These are phyloP conservation scores for Chrysanthemum makinoi DNA, from an alignment of 129 eudicot genomes.

Conservation along the genomic window DNA sequence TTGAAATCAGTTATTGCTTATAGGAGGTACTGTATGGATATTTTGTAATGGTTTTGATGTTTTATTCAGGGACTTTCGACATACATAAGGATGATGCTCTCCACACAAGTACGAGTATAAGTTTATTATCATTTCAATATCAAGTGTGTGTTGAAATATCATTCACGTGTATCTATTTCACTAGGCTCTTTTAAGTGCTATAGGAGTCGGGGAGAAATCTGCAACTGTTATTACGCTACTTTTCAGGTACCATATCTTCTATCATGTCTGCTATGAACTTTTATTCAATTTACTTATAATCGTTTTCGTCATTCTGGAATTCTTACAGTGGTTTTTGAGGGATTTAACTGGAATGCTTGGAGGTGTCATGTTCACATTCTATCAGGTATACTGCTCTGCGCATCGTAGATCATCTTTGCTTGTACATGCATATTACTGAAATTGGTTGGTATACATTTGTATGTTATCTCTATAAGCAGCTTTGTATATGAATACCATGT, in stretches of 20 bases:
- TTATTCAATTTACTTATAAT: slow-evolving; percentile 7
- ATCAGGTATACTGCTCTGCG: slow-evolving; percentile 53
- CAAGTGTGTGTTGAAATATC: not conserved
- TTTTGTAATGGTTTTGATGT: slow-evolving; percentile 6
- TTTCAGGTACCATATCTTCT: slow-evolving; percentile 63
- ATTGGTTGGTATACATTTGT: slow-evolving; percentile 10
- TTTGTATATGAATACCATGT: not conserved
- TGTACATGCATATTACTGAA: not conserved
- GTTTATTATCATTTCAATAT: not conserved
- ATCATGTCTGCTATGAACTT: not conserved
- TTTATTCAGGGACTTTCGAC: slow-evolving; percentile 81
- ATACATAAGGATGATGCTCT: slow-evolving; percentile 88
- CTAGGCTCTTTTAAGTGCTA: slow-evolving; percentile 98
- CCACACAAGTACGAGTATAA: slow-evolving; percentile 69
- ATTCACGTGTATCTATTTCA: slow-evolving; percentile 6
- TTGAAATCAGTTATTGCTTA: not conserved
- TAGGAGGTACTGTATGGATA: slow-evolving; percentile 12
- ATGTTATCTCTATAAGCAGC: slow-evolving; percentile 7
- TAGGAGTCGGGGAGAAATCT: slow-evolving; percentile 98
- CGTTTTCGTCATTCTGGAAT: slow-evolving; percentile 6
- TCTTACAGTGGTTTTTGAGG: slow-evolving; percentile 87
- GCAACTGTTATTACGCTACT: slow-evolving; percentile 95
- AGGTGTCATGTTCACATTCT: slow-evolving; percentile 86
- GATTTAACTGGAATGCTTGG: slow-evolving; percentile 99
- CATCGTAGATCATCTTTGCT: slow-evolving; percentile 13